Evolutionary conservation across 148 eudicot species (phyloP).

Genomic region (Polygonum aviculare): DNA sequence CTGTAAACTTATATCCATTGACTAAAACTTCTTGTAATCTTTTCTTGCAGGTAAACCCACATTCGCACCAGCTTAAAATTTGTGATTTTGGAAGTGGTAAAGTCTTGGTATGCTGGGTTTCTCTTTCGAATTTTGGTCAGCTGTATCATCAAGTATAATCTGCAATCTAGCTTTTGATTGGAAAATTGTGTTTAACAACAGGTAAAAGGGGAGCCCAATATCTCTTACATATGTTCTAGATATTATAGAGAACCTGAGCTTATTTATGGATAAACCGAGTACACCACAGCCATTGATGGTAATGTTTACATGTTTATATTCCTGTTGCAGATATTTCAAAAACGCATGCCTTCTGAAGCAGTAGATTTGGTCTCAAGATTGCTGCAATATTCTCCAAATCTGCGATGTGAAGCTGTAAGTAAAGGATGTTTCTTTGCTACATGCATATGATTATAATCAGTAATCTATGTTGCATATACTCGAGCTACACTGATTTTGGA

Average conservation of each 20-base stretch:
- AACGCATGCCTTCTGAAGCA: slow-evolving; percentile 92
- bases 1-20: neutral
- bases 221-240: slow-evolving; percentile 92
- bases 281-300: slow-evolving; percentile 56
- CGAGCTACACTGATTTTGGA: too few species aligned
- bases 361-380: slow-evolving; percentile 88
- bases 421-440: neutral
- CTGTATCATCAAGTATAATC: neutral
- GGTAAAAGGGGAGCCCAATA: slow-evolving; percentile 95
- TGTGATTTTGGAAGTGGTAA: slow-evolving; percentile 94
- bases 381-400: slow-evolving; percentile 79
- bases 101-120: slow-evolving; percentile 53
- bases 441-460: too few species aligned
- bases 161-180: neutral
- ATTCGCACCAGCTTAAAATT: slow-evolving; percentile 81
- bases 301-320: neutral
- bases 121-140: neutral
- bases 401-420: slow-evolving; percentile 62
- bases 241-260: slow-evolving; percentile 95
- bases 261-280: slow-evolving; percentile 91
- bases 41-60: slow-evolving; percentile 72
- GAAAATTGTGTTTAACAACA: slow-evolving; percentile 19
- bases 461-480: too few species aligned
- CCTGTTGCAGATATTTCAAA: slow-evolving; percentile 60
- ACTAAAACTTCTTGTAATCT: neutral